These are phyloP conservation scores for Aristolochia contorta DNA, from an alignment of 164 flowering plant genomes.

Conservation along the genomic window DNA sequence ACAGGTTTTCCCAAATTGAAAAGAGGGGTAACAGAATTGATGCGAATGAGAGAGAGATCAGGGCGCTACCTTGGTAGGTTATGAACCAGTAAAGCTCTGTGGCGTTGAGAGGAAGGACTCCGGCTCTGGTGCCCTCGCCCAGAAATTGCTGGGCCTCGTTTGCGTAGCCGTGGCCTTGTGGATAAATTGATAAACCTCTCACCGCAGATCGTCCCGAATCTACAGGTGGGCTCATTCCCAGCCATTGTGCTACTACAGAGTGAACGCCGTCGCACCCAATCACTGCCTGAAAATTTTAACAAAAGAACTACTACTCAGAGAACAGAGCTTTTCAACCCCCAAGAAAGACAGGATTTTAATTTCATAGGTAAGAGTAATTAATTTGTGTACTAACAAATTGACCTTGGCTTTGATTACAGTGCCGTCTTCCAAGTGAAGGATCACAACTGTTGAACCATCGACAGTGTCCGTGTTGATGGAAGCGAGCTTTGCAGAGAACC, in stretches of 20 bases:
- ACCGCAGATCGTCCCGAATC: slow-evolving; percentile 33
- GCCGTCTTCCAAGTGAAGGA: not conserved
- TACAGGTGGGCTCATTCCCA: slow-evolving; percentile 29
- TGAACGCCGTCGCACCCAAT: slow-evolving; percentile 58
- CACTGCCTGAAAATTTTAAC: slow-evolving; percentile 18
- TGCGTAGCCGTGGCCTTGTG: slow-evolving; percentile 36
- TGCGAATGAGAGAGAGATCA: too few species aligned
- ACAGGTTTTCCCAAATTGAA: too few species aligned
- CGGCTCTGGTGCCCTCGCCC: slow-evolving; percentile 20
- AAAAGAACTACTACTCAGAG: too few species aligned
- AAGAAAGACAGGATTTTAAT: too few species aligned
- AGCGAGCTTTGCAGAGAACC: not conserved
- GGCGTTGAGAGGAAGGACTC: slow-evolving; percentile 24
- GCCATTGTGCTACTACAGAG: slow-evolving; percentile 42
- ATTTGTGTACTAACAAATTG: too few species aligned
- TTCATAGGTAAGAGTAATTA: too few species aligned
- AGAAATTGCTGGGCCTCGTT: slow-evolving; percentile 23
- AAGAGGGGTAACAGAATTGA: too few species aligned
- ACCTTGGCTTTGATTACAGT: slow-evolving; percentile 1
- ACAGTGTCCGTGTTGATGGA: not conserved
- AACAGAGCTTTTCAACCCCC: not conserved
- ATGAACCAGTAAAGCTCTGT: slow-evolving; percentile 36
- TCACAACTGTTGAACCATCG: not conserved
- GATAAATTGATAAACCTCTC: slow-evolving; percentile 33
- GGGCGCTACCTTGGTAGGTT: not conserved